phyloP scores from a whole-genome alignment of 805 yeast genomes.

The Pichia gijzeniarum region DNA sequence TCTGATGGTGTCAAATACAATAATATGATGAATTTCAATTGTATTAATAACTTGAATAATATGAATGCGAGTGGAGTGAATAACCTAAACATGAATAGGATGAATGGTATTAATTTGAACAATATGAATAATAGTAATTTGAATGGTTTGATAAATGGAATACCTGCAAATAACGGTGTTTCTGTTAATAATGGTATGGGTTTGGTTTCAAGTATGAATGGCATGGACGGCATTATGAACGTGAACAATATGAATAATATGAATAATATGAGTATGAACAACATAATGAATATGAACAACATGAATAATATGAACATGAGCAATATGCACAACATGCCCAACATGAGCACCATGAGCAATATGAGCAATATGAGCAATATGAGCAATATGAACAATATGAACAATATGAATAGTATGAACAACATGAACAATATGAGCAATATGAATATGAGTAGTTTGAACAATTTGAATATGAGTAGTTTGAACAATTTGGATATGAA shows the following conservation, averaged over 20 bases:
- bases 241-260: neutral
- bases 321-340: neutral
- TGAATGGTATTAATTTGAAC: neutral
- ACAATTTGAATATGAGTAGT: neutral
- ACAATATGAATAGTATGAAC: neutral
- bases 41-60: constrained; percentile 1
- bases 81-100: neutral
- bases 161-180: neutral
- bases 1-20: neutral
- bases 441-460: too few relatives aligned
- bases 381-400: neutral
- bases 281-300: neutral
- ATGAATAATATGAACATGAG: neutral
- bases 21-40: neutral
- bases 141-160: neutral
- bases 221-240: neutral
- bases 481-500: neutral
- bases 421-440: neutral
- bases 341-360: too few relatives aligned
- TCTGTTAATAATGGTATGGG: neutral
- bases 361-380: neutral
- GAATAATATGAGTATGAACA: neutral
- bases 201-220: neutral
- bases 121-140: neutral
- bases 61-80: neutral